phyloP scores from a whole-genome alignment of 2,329 filamentous ascomycete genomes.

The Aureobasidium sp. region DNA sequence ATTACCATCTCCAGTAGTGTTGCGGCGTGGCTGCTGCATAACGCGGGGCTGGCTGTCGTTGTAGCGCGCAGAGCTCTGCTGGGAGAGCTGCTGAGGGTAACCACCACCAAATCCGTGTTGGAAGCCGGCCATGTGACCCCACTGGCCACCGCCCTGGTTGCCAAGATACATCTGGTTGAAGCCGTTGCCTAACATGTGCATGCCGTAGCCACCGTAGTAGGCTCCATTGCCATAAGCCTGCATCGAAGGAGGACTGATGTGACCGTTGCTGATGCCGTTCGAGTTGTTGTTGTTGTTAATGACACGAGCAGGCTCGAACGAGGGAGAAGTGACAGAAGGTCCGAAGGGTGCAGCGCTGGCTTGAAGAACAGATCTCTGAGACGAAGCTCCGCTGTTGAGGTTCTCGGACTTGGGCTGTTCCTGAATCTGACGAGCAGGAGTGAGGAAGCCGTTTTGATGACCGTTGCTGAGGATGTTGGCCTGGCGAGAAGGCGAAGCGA shows the following conservation, averaged over 20 bases:
- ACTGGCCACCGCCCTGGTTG: conserved; percentile 28
- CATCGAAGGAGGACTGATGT: conserved; percentile 21
- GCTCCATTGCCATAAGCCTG: conserved; percentile 25
- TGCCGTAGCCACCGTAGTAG: conserved; percentile 47
- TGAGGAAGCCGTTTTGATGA: conserved; percentile 30
- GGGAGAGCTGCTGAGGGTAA: conserved; percentile 43
- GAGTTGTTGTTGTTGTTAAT: neutral
- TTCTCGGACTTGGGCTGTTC: conserved; percentile 49
- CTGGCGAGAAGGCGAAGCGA: conserved; percentile 14
- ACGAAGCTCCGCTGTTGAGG: conserved; percentile 46
- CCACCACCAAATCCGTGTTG: conserved; percentile 51
- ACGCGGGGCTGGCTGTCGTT: conserved; percentile 71
- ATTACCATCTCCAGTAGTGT: conserved; percentile 64
- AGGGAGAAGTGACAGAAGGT: conserved; percentile 45
- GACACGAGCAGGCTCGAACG: conserved; percentile 8
- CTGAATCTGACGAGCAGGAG: conserved; percentile 43
- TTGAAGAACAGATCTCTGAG: conserved; percentile 67
- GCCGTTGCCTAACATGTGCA: conserved; percentile 59
- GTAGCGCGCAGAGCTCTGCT: conserved; percentile 41
- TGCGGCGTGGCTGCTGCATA: conserved; percentile 62
- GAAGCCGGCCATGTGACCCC: conserved; percentile 20
- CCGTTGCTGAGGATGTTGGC: conserved; percentile 53
- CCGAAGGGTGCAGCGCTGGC: conserved; percentile 74
- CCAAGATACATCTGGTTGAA: conserved; percentile 61
- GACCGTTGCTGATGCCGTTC: conserved; percentile 2